Evolutionary conservation across 768 basidiomycete species (phyloP).

Genomic region (Termitomyces sp.): DNA sequence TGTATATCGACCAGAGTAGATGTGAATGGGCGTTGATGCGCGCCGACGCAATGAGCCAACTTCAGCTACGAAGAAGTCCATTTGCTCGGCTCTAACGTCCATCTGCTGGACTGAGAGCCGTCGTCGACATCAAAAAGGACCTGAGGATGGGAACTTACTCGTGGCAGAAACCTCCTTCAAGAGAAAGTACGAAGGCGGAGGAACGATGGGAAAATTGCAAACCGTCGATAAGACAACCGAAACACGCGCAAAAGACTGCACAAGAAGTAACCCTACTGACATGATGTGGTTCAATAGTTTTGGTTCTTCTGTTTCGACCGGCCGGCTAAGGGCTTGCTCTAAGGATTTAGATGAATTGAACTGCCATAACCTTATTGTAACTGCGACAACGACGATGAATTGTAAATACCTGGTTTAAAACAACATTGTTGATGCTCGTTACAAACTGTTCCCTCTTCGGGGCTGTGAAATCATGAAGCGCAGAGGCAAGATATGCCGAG

Average conservation of each 20-base stretch:
- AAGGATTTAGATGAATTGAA: constrained; percentile 35
- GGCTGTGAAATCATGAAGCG: constrained; percentile 35
- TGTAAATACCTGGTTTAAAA: constrained; percentile 36
- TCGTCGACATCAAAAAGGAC: not conserved
- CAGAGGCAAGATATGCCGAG: constrained; percentile 20
- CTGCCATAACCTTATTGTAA: constrained; percentile 17
- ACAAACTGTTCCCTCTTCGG: constrained; percentile 8
- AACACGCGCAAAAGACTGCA: not conserved
- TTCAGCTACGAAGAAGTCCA: constrained; percentile 35
- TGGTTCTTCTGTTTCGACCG: not conserved
- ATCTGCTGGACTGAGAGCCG: constrained; percentile 48
- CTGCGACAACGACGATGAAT: not conserved
- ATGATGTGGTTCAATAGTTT: not conserved
- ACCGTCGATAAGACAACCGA: constrained; percentile 7
- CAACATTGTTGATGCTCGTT: constrained; percentile 26
- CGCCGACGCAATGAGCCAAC: constrained; percentile 32
- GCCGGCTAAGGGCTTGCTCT: constrained; percentile 4
- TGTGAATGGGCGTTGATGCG: constrained; percentile 26
- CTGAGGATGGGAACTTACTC: constrained; percentile 18
- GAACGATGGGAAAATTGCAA: constrained; percentile 17
- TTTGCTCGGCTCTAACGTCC: constrained; percentile 50
- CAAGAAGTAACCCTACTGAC: not conserved
- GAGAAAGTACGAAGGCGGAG: constrained; percentile 11
- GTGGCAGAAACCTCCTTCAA: constrained; percentile 41
- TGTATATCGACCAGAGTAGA: constrained; percentile 59